phyloP scores from a whole-genome alignment of 2,329 filamentous ascomycete genomes.

The Hypoxylon rubiginosum region DNA sequence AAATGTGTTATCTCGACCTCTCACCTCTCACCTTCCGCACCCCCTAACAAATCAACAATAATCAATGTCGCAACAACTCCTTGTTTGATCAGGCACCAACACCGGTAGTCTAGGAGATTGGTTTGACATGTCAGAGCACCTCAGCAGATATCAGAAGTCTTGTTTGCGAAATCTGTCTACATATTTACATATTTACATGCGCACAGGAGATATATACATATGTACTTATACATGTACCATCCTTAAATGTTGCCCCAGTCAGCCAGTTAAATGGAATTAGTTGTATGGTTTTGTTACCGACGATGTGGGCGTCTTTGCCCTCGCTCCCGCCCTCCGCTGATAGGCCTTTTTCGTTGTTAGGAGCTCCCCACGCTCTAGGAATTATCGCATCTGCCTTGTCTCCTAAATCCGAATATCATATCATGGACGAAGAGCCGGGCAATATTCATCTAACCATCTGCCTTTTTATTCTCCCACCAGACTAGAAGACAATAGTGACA shows the following conservation, averaged over 20 bases:
- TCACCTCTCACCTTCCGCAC: not conserved
- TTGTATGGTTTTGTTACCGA: not conserved
- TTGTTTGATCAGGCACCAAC: not conserved
- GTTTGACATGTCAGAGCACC: not conserved
- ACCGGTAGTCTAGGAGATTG: not conserved
- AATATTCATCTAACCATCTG: conserved; percentile 13
- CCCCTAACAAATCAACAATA: conserved; percentile 1
- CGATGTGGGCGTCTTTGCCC: conserved; percentile 20
- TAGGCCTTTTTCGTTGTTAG: not conserved
- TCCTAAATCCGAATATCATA: conserved; percentile 38
- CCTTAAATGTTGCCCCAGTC: not conserved
- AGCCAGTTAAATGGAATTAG: not conserved
- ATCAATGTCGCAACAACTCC: conserved; percentile 1
- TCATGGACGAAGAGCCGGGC: not conserved
- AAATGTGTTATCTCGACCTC: not conserved
- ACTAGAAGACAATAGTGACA: not conserved
- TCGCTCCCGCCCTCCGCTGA: conserved; percentile 21
- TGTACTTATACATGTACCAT: not conserved
- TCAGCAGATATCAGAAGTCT: not conserved
- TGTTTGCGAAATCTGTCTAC: not conserved
- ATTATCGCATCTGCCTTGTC: conserved; percentile 31
- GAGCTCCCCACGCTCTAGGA: conserved; percentile 27
- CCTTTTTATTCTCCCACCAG: not conserved
- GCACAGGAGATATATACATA: not conserved
- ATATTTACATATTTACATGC: not conserved